phyloP scores from a whole-genome alignment of 2,329 filamentous ascomycete species.

The Anthostomella pinea region DNA sequence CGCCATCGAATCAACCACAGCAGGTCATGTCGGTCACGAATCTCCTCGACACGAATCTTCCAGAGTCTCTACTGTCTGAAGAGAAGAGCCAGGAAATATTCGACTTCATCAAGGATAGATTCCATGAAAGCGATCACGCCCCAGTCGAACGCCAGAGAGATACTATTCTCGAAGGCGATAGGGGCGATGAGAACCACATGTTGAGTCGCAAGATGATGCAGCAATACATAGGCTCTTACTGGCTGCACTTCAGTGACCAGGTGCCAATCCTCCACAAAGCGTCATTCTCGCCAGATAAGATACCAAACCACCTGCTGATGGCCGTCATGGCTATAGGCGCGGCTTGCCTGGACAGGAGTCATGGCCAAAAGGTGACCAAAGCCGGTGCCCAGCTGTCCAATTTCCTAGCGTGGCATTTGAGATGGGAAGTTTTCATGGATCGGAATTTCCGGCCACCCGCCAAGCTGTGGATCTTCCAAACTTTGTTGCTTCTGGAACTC shows the following conservation, averaged over 20 bases:
- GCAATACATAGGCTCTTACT: slow-evolving; percentile 88
- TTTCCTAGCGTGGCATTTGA: slow-evolving; percentile 88
- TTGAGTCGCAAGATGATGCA: slow-evolving; percentile 94
- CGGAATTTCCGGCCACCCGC: slow-evolving; percentile 85
- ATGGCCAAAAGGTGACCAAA: slow-evolving; percentile 70
- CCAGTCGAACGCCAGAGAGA: slow-evolving; percentile 74
- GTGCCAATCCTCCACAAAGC: slow-evolving; percentile 92
- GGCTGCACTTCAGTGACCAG: slow-evolving; percentile 92
- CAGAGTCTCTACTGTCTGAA: slow-evolving; percentile 79
- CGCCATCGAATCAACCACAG: slow-evolving; percentile 55
- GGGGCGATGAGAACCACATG: slow-evolving; percentile 61
- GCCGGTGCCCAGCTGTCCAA: slow-evolving; percentile 81
- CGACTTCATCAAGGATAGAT: slow-evolving; percentile 75
- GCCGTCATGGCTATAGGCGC: slow-evolving; percentile 92
- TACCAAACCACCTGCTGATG: slow-evolving; percentile 78
- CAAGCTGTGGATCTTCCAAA: slow-evolving; percentile 94
- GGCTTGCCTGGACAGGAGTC: slow-evolving; percentile 79
- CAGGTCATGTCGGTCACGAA: slow-evolving; percentile 90
- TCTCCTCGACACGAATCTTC: slow-evolving; percentile 74
- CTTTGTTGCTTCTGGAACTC: slow-evolving; percentile 80
- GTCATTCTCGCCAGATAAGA: slow-evolving; percentile 85
- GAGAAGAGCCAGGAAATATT: slow-evolving; percentile 82
- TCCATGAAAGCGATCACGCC: slow-evolving; percentile 75
- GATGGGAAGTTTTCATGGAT: slow-evolving; percentile 95
- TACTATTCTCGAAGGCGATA: slow-evolving; percentile 73